Percentiles rank a stretch among this genome's conserved stretches.
Evolutionary conservation across 495 filamentous ascomycete genomes (phyloP).

Genomic region (Tuber indicum): DNA sequence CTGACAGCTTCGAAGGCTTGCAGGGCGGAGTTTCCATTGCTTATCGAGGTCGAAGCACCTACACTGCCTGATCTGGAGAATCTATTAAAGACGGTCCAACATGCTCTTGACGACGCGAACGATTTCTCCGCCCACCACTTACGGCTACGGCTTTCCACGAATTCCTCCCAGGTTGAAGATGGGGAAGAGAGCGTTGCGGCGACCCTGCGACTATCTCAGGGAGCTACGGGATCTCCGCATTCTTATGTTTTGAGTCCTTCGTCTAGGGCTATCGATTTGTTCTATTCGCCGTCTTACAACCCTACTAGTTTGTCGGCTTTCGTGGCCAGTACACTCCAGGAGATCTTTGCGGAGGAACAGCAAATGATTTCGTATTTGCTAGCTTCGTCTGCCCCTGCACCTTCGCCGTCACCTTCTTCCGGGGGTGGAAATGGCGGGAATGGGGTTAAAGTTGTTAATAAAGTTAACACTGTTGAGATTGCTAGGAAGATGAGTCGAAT

Average conservation of each 20-base stretch:
- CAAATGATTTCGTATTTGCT: constrained; percentile 79
- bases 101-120: constrained; percentile 81
- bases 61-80: constrained; percentile 62
- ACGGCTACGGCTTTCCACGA: constrained; percentile 60
- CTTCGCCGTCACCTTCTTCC: constrained; percentile 44
- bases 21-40: constrained; percentile 77
- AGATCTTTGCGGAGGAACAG: constrained; percentile 80
- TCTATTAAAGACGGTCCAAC: constrained; percentile 76
- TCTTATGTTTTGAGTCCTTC: constrained; percentile 50
- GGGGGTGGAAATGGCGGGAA: constrained; percentile 25
- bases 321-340: constrained; percentile 70
- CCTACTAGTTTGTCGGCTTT: constrained; percentile 73
- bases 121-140: constrained; percentile 89
- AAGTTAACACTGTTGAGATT: constrained; percentile 48
- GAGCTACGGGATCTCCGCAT: constrained; percentile 47
- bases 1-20: constrained; percentile 57
- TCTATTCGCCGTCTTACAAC: constrained; percentile 67
- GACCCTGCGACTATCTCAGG: constrained; percentile 60
- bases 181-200: constrained; percentile 55
- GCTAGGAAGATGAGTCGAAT: constrained; percentile 64
- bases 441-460: constrained; percentile 34
- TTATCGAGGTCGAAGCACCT: constrained; percentile 69
- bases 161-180: constrained; percentile 39
- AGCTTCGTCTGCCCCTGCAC: constrained; percentile 50
- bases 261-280: constrained; percentile 66